Conservation (phyloP, 2,329 filamentous ascomycete genomes). For the Emergomyces pasteurianus region DNA sequence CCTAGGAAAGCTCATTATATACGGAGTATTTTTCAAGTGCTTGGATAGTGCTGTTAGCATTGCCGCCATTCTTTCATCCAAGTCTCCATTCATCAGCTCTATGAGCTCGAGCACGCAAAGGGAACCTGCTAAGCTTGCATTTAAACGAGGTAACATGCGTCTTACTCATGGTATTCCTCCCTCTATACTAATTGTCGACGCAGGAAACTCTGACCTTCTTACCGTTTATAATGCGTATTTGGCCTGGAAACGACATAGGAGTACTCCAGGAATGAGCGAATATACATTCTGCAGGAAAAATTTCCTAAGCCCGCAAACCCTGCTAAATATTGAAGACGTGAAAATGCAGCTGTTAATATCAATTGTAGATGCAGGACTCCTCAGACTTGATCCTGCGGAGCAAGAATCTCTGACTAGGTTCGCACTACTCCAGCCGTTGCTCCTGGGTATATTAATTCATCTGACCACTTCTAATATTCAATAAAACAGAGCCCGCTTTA, state of each 20-base stretch:
- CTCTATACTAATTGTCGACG: background rate
- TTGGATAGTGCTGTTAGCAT: slow-evolving; percentile 85
- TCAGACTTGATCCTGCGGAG: slow-evolving; percentile 64
- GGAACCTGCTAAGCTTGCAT: slow-evolving; percentile 64
- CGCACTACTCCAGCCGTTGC: background rate
- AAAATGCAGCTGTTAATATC: slow-evolving; percentile 83
- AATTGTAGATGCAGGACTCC: slow-evolving; percentile 72
- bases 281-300: slow-evolving; percentile 91
- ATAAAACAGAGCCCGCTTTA: slow-evolving; percentile 43
- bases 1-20: slow-evolving; percentile 80
- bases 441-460: background rate
- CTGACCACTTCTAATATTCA: background rate
- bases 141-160: slow-evolving; percentile 50
- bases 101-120: slow-evolving; percentile 75
- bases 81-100: slow-evolving; percentile 81
- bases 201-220: slow-evolving; percentile 76
- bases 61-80: slow-evolving; percentile 85
- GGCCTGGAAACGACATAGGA: slow-evolving; percentile 75
- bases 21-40: slow-evolving; percentile 78
- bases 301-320: slow-evolving; percentile 76
- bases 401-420: slow-evolving; percentile 55
- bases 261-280: slow-evolving; percentile 58
- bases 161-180: background rate
- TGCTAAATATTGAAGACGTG: slow-evolving; percentile 86
- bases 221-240: slow-evolving; percentile 91